Evolutionary conservation across 306 rosid species (phyloP), one percentile per base, ranked within the genome.

Genomic region (Herpetospermum pedunculosum): DNA sequence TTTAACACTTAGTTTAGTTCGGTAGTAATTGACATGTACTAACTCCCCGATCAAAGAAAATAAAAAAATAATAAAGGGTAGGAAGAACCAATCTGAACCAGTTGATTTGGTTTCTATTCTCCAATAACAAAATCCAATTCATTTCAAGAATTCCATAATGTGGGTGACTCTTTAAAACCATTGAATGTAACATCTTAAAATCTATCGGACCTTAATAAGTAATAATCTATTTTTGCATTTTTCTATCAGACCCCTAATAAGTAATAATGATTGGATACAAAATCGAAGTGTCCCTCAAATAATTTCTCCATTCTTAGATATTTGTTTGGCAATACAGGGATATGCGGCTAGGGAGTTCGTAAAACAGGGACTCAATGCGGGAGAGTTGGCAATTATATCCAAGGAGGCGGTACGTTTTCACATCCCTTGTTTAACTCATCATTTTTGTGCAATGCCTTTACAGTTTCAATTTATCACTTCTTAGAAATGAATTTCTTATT

Each of bases 261-360:
- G n/a, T n/a, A n/a, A n/a, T n/a, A n/a, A n/a, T n/a, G n/a, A n/a
- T n/a, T n/a, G n/a, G n/a, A n/a, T n/a, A n/a, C n/a, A n/a, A n/a
- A n/a, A n/a, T n/a, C n/a, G n/a, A n/a, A n/a, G n/a, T n/a, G n/a
- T n/a, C n/a, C n/a, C n/a, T n/a, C n/a, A n/a, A n/a, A n/a, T n/a
- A n/a, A n/a, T 15, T 15, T 48, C 15, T 28, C 49, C 49, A 2
- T 72, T 73, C 57, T 44, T 21, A 40, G 50, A 5, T 37, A 26
- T 29, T 53, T 78, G 15, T 21, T 50, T 72, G 11, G 72, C 78
- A 44, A 72, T 54, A 26, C 48, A 94, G 99, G 99, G 99, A 75
- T 94, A 94, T 81, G 99, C 99, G 6, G 97, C 99, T 23, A 86
- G 91, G 83, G 92, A 94, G 81, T 94, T 94, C 78, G 83, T 85